A percentile compares a stretch with the other conserved stretches of the same genome.
Conservation (phyloP, 495 filamentous ascomycete species). For the Daldinia childiae region DNA sequence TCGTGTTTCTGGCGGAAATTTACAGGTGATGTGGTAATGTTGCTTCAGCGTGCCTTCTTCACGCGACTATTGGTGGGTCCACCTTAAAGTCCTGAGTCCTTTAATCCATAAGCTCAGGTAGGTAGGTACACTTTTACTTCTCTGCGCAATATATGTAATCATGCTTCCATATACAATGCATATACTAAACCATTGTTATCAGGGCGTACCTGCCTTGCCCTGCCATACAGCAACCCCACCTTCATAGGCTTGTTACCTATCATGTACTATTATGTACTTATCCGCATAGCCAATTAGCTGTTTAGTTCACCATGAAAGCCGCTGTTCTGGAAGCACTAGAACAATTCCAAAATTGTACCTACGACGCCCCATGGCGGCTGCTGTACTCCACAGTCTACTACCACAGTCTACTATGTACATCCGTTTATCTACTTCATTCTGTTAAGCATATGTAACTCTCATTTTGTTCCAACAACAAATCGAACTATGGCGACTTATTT, state of each 20-base stretch:
- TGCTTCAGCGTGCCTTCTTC: conserved; percentile 29
- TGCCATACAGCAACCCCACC: background rate
- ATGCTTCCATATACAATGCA: background rate
- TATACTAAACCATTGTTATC: background rate
- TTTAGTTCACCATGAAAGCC: conserved; percentile 6
- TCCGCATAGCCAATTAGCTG: conserved; percentile 26
- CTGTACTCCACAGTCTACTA: background rate
- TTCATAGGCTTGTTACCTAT: background rate
- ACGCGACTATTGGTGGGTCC: conserved; percentile 35
- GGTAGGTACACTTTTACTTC: background rate
- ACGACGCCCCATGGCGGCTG: conserved; percentile 3
- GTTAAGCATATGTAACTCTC: background rate
- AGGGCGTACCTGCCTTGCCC: background rate
- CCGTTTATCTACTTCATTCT: background rate
- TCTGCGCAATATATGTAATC: background rate
- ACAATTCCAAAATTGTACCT: conserved; percentile 28
- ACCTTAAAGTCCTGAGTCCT: conserved; percentile 8
- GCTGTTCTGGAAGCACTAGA: conserved; percentile 39
- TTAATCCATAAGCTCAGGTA: background rate
- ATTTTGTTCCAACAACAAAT: background rate
- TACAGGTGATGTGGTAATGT: conserved; percentile 9
- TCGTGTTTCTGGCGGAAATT: conserved; percentile 6
- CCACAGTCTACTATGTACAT: too few relatives aligned
- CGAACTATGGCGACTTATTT: background rate
- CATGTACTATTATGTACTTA: conserved; percentile 11